Base-by-base conservation (phyloP, 257 asterid genomes). In the Scutellaria baicalensis region DNA sequence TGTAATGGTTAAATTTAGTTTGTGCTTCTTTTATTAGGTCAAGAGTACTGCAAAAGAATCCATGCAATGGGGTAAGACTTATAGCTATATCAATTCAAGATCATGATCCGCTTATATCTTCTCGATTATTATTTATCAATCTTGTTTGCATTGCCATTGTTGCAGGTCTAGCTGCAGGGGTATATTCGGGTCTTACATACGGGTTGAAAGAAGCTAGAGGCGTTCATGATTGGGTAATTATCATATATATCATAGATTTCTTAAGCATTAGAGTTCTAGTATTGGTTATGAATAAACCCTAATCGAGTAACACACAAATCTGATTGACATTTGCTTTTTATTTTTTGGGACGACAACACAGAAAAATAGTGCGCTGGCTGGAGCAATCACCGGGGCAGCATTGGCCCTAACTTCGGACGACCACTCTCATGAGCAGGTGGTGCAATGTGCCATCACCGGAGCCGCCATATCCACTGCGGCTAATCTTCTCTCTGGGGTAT, bases 391-490 rank as follows among this genome's bases (percentile, higher is more conserved):
- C 0, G 97, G 98, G 42, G 98, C 97, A 6, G 97, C 96, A 0
- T 11, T 93, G 77, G 94, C 96, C 0, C 42, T 93, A 36, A 93
- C 94, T 3, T 0, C 81, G 0, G 95, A 87, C 5, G 80, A 86
- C 36, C 85, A 78, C 62, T 83, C 96, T 1, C 97, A 90, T 31
- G 95, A 93, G 74, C 93, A 88, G 23, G 75, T 90, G 43, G 88
- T 88, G 78, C 97, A 90, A 40, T 83, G 89, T 31, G 97, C 97
- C 0, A 88, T 93, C 5, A 88, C 98, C 0, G 97, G 98, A 18
- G 98, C 98, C 16, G 98, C 98, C 3, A 78, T 93, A 60, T 88
- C 98, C 9, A 72, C 96, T 2, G 97, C 96, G 0, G 98, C 98
- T 0, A 90, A 88, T 80, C 88, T 93, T 70, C 94, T 93, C 18